Evolutionary conservation across 495 filamentous ascomycete species (phyloP), one percentile per base, ranked within the genome.

Genomic region (Daldinia decipiens): DNA sequence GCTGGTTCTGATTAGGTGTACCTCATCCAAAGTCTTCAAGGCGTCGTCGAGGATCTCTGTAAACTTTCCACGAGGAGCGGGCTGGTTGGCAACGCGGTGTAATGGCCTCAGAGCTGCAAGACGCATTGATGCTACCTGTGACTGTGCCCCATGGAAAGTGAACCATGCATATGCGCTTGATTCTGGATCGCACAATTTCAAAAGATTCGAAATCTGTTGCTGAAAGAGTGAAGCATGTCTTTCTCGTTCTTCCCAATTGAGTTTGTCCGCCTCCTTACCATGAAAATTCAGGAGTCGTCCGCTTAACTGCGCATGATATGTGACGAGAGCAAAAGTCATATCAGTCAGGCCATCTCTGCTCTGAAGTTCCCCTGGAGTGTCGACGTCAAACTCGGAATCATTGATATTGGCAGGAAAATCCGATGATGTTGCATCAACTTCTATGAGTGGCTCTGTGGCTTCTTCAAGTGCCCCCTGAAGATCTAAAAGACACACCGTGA

Each of bases 111-210:
- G 32, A 43, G 64, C 59, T n/a, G 64, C 50, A 13, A 64, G 31
- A 2, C 70, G 40, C 54, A 67, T 56, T 5, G 50, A 53, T 27
- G 65, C 70, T 12, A 68, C 59, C 8, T 45, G 17, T 9, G 40
- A 59, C 11, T 72, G 70, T 7, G 65, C 32, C 32, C 40, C 52
- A 15, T 72, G 70, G 6, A 47, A 68, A 11, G 64, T 51, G 7
- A 63, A 72, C 70, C 70, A 72, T 11, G 70, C 70, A 24, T 72
- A 72, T 0, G 50, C 7, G 38, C 34, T 58, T 15, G 65, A 29
- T n/a, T 72, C 64, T 11, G 70, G 70, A 34, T 72, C 65, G n/a
- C 70, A 72, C 26, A 68, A 68, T 17, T 55, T 47, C 11, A 72
- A 36, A 19, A 72, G 59, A 29, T 19, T 31, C 7, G 50, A 52